Conservation (phyloP, 1,284 basidiomycete genomes). For the Porogramme epimiltina region DNA sequence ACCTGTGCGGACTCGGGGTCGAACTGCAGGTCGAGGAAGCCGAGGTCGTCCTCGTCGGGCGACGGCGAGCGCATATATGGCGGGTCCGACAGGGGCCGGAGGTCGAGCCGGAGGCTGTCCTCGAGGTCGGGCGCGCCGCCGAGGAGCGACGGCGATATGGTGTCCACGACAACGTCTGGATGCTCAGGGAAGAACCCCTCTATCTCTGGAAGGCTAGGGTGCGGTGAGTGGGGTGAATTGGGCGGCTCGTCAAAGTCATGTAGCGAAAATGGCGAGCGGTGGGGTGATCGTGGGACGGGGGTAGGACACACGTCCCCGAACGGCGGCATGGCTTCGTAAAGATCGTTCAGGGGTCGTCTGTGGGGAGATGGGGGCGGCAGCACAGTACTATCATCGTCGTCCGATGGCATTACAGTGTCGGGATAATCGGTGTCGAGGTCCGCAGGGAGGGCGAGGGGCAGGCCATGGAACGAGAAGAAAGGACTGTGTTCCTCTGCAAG, state of each 20-base stretch:
- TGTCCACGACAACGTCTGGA: constrained; percentile 9
- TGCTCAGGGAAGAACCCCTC: constrained; percentile 7
- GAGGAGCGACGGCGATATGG: constrained; percentile 20
- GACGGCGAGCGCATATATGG: constrained; percentile 48
- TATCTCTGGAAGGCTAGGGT: constrained; percentile 14
- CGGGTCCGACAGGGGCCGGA: constrained; percentile 25
- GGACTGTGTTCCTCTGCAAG: constrained; percentile 14
- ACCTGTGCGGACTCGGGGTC: constrained; percentile 40
- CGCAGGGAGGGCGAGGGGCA: constrained; percentile 8
- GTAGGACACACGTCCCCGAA: constrained; percentile 20
- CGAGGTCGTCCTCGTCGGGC: constrained; percentile 43
- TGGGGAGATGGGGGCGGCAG: constrained; percentile 18
- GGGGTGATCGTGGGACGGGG: constrained; percentile 25
- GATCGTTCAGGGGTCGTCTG: constrained; percentile 18
- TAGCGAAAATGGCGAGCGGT: constrained; percentile 1
- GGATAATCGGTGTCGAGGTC: constrained; percentile 23
- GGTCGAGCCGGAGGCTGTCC: constrained; percentile 27
- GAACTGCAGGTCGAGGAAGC: constrained; percentile 35
- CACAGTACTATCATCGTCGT: constrained; percentile 15
- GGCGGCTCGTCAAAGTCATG: constrained; percentile 18
- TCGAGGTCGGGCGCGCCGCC: constrained; percentile 17
- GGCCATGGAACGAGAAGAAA: constrained; percentile 12
- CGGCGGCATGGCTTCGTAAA: constrained; percentile 13
- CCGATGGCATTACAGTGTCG: constrained; percentile 24
- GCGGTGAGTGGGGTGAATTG: constrained; percentile 17